These are phyloP conservation scores for Sanguinoderma infundibulare DNA, from an alignment of 1,284 basidiomycete genomes.

Conservation along the genomic window DNA sequence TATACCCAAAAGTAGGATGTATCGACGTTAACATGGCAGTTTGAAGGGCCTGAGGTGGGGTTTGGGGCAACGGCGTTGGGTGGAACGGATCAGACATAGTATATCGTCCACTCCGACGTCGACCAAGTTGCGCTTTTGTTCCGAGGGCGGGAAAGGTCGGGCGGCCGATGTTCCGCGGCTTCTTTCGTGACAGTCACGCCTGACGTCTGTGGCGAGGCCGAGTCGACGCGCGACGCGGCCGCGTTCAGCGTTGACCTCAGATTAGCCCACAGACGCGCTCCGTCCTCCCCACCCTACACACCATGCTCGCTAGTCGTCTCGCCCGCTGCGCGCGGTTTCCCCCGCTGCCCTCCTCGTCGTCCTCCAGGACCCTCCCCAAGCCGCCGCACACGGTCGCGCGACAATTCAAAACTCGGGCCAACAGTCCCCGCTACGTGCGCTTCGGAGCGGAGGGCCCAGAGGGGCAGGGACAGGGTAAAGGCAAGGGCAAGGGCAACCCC, in stretches of 20 bases:
- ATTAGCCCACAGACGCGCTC: not conserved
- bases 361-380: not conserved
- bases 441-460: slow-evolving; percentile 20
- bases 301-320: slow-evolving; percentile 15
- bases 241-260: not conserved
- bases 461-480: slow-evolving; percentile 11
- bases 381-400: not conserved
- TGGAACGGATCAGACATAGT: too few relatives aligned
- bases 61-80: too few relatives aligned
- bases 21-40: too few relatives aligned
- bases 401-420: not conserved
- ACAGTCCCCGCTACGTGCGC: slow-evolving; percentile 29
- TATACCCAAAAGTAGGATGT: too few relatives aligned
- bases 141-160: too few relatives aligned
- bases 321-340: slow-evolving; percentile 8
- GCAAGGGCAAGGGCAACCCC: slow-evolving; percentile 21
- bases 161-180: too few relatives aligned
- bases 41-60: too few relatives aligned
- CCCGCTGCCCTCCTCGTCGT: not conserved
- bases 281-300: not conserved
- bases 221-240: not conserved
- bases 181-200: too few relatives aligned
- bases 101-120: too few relatives aligned
- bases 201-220: not conserved
- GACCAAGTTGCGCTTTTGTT: too few relatives aligned